Percentiles rank a stretch among this genome's conserved stretches.
These are phyloP conservation scores for Debaryomyces nepalensis DNA, from an alignment of 1,139 yeast genomes.

Conservation along the genomic window DNA sequence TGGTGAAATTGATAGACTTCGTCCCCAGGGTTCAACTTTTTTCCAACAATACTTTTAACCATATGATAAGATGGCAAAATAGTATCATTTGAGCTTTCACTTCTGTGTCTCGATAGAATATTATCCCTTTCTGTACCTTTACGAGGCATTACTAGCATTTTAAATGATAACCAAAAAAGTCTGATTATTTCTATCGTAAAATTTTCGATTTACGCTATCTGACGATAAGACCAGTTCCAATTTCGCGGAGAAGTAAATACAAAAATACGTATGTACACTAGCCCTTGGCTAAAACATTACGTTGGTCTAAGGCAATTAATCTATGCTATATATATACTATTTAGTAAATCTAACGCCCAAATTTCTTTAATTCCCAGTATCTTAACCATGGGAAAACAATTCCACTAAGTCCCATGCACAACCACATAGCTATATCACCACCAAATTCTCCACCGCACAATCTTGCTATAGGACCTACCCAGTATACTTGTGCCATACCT, in stretches of 20 bases:
- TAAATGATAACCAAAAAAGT: too few relatives aligned
- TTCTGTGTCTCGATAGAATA: neutral
- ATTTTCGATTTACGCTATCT: too few relatives aligned
- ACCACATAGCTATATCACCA: slow-evolving; percentile 84
- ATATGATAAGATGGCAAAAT: slow-evolving; percentile 18
- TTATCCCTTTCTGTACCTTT: neutral
- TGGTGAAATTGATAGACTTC: slow-evolving; percentile 6
- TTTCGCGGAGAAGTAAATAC: too few relatives aligned
- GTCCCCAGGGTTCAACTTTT: slow-evolving; percentile 11
- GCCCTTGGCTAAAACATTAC: too few relatives aligned
- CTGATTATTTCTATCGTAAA: too few relatives aligned
- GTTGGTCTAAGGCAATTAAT: neutral
- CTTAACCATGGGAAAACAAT: slow-evolving; percentile 66
- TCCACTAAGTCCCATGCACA: slow-evolving; percentile 74
- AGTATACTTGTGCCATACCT: slow-evolving; percentile 84
- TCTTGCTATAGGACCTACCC: slow-evolving; percentile 71
- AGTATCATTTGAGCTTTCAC: neutral
- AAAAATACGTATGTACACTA: too few relatives aligned
- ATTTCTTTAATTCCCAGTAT: slow-evolving; percentile 62
- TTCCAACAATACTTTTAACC: slow-evolving; percentile 17
- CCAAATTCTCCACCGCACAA: slow-evolving; percentile 56
- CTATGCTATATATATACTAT: neutral
- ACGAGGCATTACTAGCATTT: too few relatives aligned
- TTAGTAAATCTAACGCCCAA: slow-evolving; percentile 38
- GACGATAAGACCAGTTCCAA: too few relatives aligned